Evolutionary conservation across 2,329 filamentous ascomycete species (phyloP).

Genomic region (Endothia cerciana): DNA sequence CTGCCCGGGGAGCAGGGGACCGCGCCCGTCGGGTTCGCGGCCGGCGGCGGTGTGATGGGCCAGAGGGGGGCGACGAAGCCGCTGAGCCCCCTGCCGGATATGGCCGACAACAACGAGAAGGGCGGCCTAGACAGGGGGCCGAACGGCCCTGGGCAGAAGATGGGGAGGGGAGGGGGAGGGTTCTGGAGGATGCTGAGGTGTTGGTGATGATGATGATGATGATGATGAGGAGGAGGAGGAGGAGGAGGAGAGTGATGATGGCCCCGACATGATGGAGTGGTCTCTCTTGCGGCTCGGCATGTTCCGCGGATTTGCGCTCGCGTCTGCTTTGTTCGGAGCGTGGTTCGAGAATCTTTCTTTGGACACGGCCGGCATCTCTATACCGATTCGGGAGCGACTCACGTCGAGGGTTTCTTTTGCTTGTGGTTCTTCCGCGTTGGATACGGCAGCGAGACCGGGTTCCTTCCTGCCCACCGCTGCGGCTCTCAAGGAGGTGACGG

Average conservation of each 20-base stretch:
- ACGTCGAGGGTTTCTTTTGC: not conserved
- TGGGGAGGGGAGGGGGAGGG: conserved; percentile 47
- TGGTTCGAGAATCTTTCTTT: no score
- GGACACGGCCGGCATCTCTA: no score
- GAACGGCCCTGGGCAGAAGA: conserved; percentile 49
- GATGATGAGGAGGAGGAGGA: not conserved
- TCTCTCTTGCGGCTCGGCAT: not conserved
- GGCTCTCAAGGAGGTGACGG: no score
- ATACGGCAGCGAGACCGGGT: no score
- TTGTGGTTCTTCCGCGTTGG: not conserved
- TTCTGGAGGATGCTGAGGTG: conserved; percentile 63
- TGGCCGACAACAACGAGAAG: conserved; percentile 46
- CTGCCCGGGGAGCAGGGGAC: conserved; percentile 43
- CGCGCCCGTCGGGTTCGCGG: conserved; percentile 17
- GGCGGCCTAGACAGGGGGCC: conserved; percentile 31
- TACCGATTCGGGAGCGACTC: not conserved
- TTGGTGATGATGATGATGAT: conserved; percentile 49
- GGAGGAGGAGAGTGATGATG: not conserved
- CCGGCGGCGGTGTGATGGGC: conserved; percentile 39
- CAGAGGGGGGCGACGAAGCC: conserved; percentile 62
- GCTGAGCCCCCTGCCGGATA: conserved; percentile 54
- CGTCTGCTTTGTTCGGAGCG: conserved; percentile 8
- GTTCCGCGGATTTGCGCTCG: not conserved
- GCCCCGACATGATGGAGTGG: not conserved
- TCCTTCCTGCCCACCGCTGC: no score